A percentile compares a stretch with the other conserved stretches of the same genome.
Evolutionary conservation across 78 protist genomes (phyloP).

Genomic region (Anaeramoeba flamelloides): DNA sequence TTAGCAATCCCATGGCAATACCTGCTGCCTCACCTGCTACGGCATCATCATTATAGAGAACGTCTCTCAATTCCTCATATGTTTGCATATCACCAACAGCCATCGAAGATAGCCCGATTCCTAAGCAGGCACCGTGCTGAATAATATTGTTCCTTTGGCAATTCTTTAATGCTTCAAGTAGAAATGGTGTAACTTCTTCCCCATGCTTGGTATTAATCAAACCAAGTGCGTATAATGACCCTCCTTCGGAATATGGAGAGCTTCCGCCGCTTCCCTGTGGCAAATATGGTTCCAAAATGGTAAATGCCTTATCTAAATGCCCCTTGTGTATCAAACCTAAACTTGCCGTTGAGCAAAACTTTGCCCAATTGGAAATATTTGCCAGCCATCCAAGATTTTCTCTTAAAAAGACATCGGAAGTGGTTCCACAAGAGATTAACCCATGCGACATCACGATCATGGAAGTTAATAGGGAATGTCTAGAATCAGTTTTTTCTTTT

Average conservation of each 20-base stretch:
- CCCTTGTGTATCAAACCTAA: slow-evolving; percentile 78
- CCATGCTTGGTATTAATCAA: slow-evolving; percentile 85
- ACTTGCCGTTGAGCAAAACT: slow-evolving; percentile 67
- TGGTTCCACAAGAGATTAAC: slow-evolving; percentile 88
- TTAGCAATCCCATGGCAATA: slow-evolving; percentile 76
- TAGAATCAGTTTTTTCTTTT: slow-evolving; percentile 32
- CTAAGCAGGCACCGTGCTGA: slow-evolving; percentile 90
- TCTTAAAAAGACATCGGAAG: slow-evolving; percentile 73
- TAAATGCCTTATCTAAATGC: slow-evolving; percentile 29
- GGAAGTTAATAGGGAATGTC: slow-evolving; percentile 37
- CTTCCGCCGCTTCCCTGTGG: slow-evolving; percentile 27
- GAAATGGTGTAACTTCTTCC: slow-evolving; percentile 30
- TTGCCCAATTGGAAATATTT: slow-evolving; percentile 77
- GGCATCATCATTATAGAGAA: slow-evolving; percentile 53
- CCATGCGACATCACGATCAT: slow-evolving; percentile 69
- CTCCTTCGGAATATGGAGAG: slow-evolving; percentile 77
- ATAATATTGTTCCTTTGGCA: slow-evolving; percentile 29
- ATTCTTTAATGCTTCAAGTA: slow-evolving; percentile 17
- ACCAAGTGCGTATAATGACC: slow-evolving; percentile 88
- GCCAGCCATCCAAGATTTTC: slow-evolving; percentile 82
- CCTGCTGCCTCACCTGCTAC: slow-evolving; percentile 92
- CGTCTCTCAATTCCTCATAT: slow-evolving; percentile 22
- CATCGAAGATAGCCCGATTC: slow-evolving; percentile 81
- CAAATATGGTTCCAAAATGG: slow-evolving; percentile 52
- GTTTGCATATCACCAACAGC: slow-evolving; percentile 52